Base-by-base conservation (phyloP, 2,329 filamentous ascomycete genomes). In the Fusarium avenaceum region DNA sequence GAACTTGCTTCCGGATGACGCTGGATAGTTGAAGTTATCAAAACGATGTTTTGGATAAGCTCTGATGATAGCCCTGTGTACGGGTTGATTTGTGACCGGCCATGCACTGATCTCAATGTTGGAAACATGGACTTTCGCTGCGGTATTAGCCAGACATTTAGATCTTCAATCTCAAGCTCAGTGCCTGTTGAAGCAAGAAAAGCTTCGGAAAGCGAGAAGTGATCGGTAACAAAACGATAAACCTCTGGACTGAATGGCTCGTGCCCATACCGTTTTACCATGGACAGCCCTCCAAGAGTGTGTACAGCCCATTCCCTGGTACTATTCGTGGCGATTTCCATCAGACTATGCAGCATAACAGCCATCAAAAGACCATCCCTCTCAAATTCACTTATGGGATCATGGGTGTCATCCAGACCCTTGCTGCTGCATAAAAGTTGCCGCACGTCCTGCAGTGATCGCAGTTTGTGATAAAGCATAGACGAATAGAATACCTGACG, bases 241-340 rank as follows among this genome's bases (percentile, higher is more conserved):
- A 48, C 20, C 8, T 48, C 46, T 35, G 30, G 46, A n/a, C 30
- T 48, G 9, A 48, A 48, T 19, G 30, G 28, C n/a, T 48, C 8
- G 15, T 35, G 30, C 15, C 46, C 30, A n/a, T 48, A 38, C 19
- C 46, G 46, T 35, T 48, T 48, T 26, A 48, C 20, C 15, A 48
- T 48, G 6, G 46, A 19, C 20, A 35, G 30, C 20, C 46, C 46
- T 26, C 46, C 30, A 26, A 48, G 30, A 10, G 46, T 48, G n/a
- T 48, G 30, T 15, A 33, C 20, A 26, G 15, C 46, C 46, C 30
- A 48, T 35, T 48, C 30, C 2, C 32, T 48, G 46, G 46, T 48
- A 48, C 46, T 48, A 24, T 38, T 48, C 9, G 46, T 48, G 30
- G 30, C 14, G 15, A 48, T 38, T 38, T 48, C 46, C 15, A 48